Conservation (phyloP, 768 basidiomycete species). For the Termitomyces sp. region DNA sequence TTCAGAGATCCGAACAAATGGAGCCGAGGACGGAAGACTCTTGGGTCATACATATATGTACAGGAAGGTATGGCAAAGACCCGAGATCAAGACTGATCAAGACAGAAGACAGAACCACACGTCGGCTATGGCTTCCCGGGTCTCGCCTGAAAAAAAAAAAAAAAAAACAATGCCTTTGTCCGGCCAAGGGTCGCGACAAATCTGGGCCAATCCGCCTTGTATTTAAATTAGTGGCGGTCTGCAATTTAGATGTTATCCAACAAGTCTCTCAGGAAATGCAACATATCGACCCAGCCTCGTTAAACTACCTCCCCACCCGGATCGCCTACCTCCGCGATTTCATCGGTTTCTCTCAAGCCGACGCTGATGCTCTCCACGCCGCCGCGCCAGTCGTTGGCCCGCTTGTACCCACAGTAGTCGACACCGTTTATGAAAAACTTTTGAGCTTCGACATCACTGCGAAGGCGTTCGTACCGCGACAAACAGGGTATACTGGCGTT, state of each 20-base stretch:
- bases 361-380: slow-evolving; percentile 36
- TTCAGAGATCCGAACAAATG: too few relatives aligned
- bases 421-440: slow-evolving; percentile 41
- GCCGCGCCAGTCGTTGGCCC: slow-evolving; percentile 36
- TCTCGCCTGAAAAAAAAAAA: not conserved
- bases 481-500: slow-evolving; percentile 36
- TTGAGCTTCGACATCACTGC: slow-evolving; percentile 40
- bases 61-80: not conserved
- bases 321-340: slow-evolving; percentile 41
- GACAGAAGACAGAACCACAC: not conserved
- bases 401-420: slow-evolving; percentile 38
- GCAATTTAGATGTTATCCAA: not conserved
- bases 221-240: not conserved
- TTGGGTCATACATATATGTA: too few relatives aligned
- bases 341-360: slow-evolving; percentile 35
- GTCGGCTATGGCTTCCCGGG: not conserved
- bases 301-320: slow-evolving; percentile 29
- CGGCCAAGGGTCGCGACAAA: not conserved
- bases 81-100: not conserved
- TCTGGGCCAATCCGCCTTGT: not conserved
- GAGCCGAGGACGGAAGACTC: too few relatives aligned
- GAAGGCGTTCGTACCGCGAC: slow-evolving; percentile 29
- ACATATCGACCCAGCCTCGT: slow-evolving; percentile 19
- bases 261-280: slow-evolving; percentile 18
- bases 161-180: not conserved